Evolutionary conservation across 2,329 filamentous ascomycete genomes (phyloP), one percentile per base, ranked within the genome.

Genomic region (Phyllosticta citrichinensis): DNA sequence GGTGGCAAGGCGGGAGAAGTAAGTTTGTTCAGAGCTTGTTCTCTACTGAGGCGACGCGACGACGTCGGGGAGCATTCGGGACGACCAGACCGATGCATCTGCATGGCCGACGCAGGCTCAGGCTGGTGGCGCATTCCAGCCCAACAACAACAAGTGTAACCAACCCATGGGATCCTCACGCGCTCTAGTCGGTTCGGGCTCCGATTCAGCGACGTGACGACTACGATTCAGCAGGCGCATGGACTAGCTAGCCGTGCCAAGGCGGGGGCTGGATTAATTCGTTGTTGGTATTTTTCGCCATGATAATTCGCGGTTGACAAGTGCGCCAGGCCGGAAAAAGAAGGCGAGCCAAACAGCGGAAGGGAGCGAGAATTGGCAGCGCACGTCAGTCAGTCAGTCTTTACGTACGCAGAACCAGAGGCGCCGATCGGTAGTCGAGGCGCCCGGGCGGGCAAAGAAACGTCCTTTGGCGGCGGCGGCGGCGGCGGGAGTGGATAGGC

Each of bases 91-190:
- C 58, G 58, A 53, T 53, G 58, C 35, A 55, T 60, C 58, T 52
- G 58, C 58, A 55, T 55, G 58, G 58, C 58, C n/a, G 33, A 40
- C 33, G 52, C 57, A n/a, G n/a, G n/a, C n/a, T n/a, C n/a, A n/a
- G n/a, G n/a, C n/a, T n/a, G n/a, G n/a, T 59, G 54, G 25, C 22
- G 57, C 33, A 55, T 59, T 59, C 57, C 58, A 60, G 58, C 58
- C 58, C 58, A 55, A 56, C 54, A 53, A 54, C 52, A 50, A 47
- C 52, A 61, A 56, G 55, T 40, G 53, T 25, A 35, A 47, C 58
- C 55, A 35, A 47, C 58, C 55, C 25, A 54, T 54, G 17, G 55
- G 47, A 61, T 50, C 54, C 58, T 33, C 11, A 40, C 12, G 58
- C 58, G n/a, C 52, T 52, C 57, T 52, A 52, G 57, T 24, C 4